Percentiles rank a stretch among this genome's conserved stretches.
Conservation (phyloP, 148 eudicot genomes). For the Vaccinium vitisidaea region DNA sequence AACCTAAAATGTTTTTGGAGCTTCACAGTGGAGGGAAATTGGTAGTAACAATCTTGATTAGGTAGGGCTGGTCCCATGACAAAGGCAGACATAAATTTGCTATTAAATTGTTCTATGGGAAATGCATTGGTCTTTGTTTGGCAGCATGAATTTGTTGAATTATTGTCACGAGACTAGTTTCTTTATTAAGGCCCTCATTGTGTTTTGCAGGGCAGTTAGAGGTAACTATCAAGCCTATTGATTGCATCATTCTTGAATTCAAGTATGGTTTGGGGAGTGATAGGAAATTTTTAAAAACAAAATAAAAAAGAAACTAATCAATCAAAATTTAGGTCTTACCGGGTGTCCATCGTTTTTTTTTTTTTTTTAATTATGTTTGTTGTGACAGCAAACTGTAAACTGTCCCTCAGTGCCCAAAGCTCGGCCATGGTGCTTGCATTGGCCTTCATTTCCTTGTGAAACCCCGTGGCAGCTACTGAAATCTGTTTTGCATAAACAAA, state of each 20-base stretch:
- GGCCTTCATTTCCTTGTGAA: too few relatives aligned
- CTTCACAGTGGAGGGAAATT: not conserved
- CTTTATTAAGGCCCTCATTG: not conserved
- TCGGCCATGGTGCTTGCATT: too few relatives aligned
- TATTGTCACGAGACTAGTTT: not conserved
- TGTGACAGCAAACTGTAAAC: too few relatives aligned
- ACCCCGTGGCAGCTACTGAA: too few relatives aligned
- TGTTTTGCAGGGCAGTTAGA: not conserved
- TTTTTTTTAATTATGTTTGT: too few relatives aligned
- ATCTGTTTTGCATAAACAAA: too few relatives aligned
- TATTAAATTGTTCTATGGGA: not conserved
- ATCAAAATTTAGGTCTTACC: too few relatives aligned
- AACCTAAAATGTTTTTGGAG: not conserved
- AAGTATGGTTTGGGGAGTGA: not conserved
- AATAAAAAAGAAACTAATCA: too few relatives aligned
- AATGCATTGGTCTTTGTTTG: not conserved
- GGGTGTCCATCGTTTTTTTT: too few relatives aligned
- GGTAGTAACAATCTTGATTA: not conserved
- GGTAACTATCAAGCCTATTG: not conserved
- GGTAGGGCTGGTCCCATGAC: not conserved
- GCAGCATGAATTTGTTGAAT: slow-evolving; percentile 1
- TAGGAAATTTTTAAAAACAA: too few relatives aligned
- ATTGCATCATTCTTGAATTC: not conserved
- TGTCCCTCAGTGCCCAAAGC: too few relatives aligned
- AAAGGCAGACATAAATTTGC: not conserved